Evolutionary conservation across 1,139 yeast genomes (phyloP).

Genomic region (Debaryomycetaceae sp.): DNA sequence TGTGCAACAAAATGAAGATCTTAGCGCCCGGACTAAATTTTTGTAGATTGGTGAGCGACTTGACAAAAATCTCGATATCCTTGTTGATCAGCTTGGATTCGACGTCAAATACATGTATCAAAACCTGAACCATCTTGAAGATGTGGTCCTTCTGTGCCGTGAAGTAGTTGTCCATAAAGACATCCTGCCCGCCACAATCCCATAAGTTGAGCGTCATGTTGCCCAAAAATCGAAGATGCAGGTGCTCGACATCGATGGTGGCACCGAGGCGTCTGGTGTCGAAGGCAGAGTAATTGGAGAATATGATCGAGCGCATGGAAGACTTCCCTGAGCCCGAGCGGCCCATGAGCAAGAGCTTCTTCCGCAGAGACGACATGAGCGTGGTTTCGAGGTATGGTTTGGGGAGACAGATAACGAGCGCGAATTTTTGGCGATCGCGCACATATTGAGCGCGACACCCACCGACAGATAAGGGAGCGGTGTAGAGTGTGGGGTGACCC

Average conservation of each 20-base stretch:
- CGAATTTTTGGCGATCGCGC: no score
- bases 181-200: conserved; percentile 99
- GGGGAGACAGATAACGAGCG: no score
- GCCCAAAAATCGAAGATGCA: conserved; percentile 86
- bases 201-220: conserved; percentile 93
- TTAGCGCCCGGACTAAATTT: conserved; percentile 89
- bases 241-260: conserved; percentile 95
- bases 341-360: conserved; percentile 61
- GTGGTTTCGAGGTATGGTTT: no score
- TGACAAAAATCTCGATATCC: conserved; percentile 87
- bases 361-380: conserved; percentile 26
- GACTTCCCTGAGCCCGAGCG: conserved; percentile 97
- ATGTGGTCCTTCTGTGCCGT: conserved; percentile 86
- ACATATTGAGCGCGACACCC: no score
- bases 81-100: conserved; percentile 88
- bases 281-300: conserved; percentile 92
- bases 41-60: conserved; percentile 75
- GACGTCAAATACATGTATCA: conserved; percentile 94
- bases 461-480: no score
- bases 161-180: conserved; percentile 91
- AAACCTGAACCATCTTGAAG: conserved; percentile 94
- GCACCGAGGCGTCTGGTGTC: conserved; percentile 96
- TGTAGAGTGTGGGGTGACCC: no score
- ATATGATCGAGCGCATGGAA: conserved; percentile 94
- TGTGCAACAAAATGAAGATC: conserved; percentile 86